Evolutionary conservation across 176 grass and related monocot species (phyloP), one percentile per base, ranked within the genome.

Genomic region (Neostapfia colusana): DNA sequence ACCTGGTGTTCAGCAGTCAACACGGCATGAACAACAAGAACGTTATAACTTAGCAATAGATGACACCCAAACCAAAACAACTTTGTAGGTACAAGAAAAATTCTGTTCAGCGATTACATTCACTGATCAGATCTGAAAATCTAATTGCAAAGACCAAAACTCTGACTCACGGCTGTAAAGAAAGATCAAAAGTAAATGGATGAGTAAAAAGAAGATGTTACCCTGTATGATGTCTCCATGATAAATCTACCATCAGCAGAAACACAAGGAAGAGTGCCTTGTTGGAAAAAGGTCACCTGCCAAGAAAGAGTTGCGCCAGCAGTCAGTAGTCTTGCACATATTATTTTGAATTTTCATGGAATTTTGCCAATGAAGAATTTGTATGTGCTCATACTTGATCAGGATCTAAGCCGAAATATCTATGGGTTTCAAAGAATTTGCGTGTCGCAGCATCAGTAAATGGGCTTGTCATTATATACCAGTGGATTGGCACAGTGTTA

Each of bases 401-500:
- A 58, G 82, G 58, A 39, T 95, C 95, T 79, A 99, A 83, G 74
- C 95, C 95, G 86, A 99, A 99, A 76, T 99, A 95, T 82, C 84
- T 99, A 86, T 54, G 83, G 35, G 76, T 95, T 77, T 92, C 86
- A 63, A 99, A 99, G 63, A 88, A 99, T 69, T 95, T 99, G 83
- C 62, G 91, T 45, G 91, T 99, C 67, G 83, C 57, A 70, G 82
- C 89, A 90, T 99, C 84, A 1, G 87, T 99, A 46, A 99, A 99
- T 37, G 95, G 95, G 59, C 95, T 99, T 51, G 95, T 99, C 95
- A 99, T 99, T 87, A 99, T 90, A 82, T 99, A 99, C 89, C 89
- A 99, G 68, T 90, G 91, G 27, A 99, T 95, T 7, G 77, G 91
- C 81, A 83, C 62, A 67, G 44, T 73, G 72, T 78, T 78, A 78